A percentile compares a stretch with the other conserved stretches of the same genome.
Evolutionary conservation across 2,329 filamentous ascomycete genomes (phyloP).

Genomic region (Myrmaecium sp.): DNA sequence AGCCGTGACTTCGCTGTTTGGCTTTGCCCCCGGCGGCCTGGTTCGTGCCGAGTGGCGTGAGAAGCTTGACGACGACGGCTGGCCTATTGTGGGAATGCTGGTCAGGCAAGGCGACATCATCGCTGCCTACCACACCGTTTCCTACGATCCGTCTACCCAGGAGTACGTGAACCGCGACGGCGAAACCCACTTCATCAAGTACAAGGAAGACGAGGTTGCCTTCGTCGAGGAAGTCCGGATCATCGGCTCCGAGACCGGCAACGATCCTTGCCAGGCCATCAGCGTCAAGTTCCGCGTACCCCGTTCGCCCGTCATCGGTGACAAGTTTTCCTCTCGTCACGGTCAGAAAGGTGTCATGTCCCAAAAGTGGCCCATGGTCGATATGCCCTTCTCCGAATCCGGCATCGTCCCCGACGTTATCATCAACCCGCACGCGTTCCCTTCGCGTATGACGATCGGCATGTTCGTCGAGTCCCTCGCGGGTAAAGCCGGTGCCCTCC

Average conservation of each 20-base stretch:
- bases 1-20: conserved; percentile 67
- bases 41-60: conserved; percentile 54
- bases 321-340: conserved; percentile 98
- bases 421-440: conserved; percentile 98
- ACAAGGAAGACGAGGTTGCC: conserved; percentile 78
- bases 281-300: conserved; percentile 89
- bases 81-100: conserved; percentile 64
- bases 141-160: conserved; percentile 52
- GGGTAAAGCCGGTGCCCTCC: conserved; percentile 83
- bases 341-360: conserved; percentile 95
- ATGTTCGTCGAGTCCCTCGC: conserved; percentile 98
- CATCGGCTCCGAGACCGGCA: conserved; percentile 69
- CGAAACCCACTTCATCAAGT: conserved; percentile 74
- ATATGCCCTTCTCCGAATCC: conserved; percentile 94
- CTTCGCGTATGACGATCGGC: conserved; percentile 97
- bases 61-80: conserved; percentile 70
- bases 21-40: conserved; percentile 65
- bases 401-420: conserved; percentile 96
- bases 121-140: conserved; percentile 79
- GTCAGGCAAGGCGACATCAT: conserved; percentile 70
- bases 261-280: conserved; percentile 70
- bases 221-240: conserved; percentile 89
- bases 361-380: conserved; percentile 82
- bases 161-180: conserved; percentile 74
- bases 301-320: conserved; percentile 79